Conservation (phyloP, 768 basidiomycete species). For the Suillus discolor region DNA sequence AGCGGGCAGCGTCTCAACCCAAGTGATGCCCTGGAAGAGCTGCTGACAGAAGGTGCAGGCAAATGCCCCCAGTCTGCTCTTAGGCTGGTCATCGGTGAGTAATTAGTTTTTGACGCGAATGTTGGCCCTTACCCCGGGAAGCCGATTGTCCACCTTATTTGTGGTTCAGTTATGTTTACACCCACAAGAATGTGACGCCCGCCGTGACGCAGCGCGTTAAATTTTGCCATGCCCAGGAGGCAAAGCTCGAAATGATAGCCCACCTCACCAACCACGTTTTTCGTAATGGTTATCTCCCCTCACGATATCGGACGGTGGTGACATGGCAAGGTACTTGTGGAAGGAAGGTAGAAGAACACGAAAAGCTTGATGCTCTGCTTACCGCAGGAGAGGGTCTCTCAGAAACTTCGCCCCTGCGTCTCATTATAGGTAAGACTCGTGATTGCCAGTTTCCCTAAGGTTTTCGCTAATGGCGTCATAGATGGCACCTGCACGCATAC, state of each 20-base stretch:
- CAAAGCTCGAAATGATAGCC: conserved; percentile 42
- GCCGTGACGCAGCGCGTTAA: conserved; percentile 46
- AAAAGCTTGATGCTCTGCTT: conserved; percentile 26
- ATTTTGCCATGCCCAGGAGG: conserved; percentile 32
- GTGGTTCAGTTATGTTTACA: conserved; percentile 49
- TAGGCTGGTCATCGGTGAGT: conserved; percentile 48
- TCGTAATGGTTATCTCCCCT: conserved; percentile 37
- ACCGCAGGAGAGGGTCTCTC: conserved; percentile 18
- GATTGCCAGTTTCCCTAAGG: neutral
- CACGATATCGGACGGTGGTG: conserved; percentile 39
- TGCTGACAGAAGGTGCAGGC: conserved; percentile 40
- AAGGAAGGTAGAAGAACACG: conserved; percentile 30
- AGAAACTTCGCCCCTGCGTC: conserved; percentile 21
- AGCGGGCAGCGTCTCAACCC: conserved; percentile 40
- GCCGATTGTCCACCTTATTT: conserved; percentile 42
- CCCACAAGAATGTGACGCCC: conserved; percentile 32
- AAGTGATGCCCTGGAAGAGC: conserved; percentile 38
- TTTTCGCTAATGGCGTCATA: conserved; percentile 3
- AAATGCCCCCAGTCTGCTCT: conserved; percentile 46
- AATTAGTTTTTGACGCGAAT: neutral
- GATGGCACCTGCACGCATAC: conserved; percentile 14
- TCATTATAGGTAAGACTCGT: conserved; percentile 22
- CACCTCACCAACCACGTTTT: conserved; percentile 53
- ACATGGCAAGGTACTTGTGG: conserved; percentile 45
- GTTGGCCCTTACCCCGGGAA: conserved; percentile 17